Evolutionary conservation across 306 rosid genomes (phyloP).

Genomic region (Abrus precatorius): DNA sequence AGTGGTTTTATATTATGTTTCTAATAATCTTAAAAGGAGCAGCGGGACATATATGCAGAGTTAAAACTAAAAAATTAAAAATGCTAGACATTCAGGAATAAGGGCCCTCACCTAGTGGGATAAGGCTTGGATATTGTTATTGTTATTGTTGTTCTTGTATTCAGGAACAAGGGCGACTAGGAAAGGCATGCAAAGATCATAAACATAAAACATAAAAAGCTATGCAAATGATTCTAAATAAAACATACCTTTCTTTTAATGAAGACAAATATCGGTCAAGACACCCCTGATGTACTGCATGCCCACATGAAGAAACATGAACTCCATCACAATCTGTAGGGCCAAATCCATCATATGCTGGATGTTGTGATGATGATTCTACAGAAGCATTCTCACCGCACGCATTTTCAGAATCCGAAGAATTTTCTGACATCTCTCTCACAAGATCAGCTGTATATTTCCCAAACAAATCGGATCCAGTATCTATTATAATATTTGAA

Average conservation of each 20-base stretch:
- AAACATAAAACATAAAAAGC: neutral
- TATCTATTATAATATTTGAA: conserved; percentile 49
- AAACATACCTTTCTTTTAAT: conserved; percentile 82
- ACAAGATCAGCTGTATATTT: conserved; percentile 75
- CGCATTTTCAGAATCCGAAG: conserved; percentile 66
- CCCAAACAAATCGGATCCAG: conserved; percentile 70
- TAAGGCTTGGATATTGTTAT: no score
- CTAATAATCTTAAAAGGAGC: neutral
- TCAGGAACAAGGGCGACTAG: conserved; percentile 2
- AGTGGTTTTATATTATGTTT: neutral
- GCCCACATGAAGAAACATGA: conserved; percentile 97
- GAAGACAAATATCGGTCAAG: conserved; percentile 89
- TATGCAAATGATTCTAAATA: conserved; percentile 14
- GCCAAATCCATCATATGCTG: conserved; percentile 74
- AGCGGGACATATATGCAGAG: neutral
- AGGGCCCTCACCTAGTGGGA: neutral
- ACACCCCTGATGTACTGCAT: conserved; percentile 96
- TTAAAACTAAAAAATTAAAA: conserved; percentile 4
- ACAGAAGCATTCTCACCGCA: conserved; percentile 54
- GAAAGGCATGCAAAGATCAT: conserved; percentile 21
- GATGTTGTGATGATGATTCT: conserved; percentile 60
- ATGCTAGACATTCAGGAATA: neutral
- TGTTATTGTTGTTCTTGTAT: neutral
- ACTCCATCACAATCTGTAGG: conserved; percentile 88
- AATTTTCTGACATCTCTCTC: conserved; percentile 61